Evolutionary conservation across 805 yeast species (phyloP).

Genomic region (Kregervanrija delftensis): DNA sequence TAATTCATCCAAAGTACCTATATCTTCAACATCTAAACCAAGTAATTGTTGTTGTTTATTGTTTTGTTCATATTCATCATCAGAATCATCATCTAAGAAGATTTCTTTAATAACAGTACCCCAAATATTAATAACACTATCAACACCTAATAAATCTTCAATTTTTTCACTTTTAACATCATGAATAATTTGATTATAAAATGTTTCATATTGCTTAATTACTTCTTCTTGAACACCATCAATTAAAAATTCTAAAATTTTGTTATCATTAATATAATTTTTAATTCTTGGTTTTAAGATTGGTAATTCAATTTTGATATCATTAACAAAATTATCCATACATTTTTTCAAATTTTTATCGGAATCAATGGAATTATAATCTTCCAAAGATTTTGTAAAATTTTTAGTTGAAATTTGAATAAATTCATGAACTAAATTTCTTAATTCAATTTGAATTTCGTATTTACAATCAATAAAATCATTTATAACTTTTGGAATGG

Average conservation of each 20-base stretch:
- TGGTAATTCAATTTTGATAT: constrained; percentile 49
- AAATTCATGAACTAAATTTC: constrained; percentile 62
- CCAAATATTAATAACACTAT: constrained; percentile 40
- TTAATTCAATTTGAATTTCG: constrained; percentile 68
- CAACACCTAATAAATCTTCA: constrained; percentile 56
- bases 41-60: constrained; percentile 1
- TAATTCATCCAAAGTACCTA: not conserved
- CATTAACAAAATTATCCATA: constrained; percentile 36
- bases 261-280: constrained; percentile 49
- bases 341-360: constrained; percentile 10
- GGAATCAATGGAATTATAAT: constrained; percentile 9
- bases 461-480: constrained; percentile 71
- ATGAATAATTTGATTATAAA: constrained; percentile 26
- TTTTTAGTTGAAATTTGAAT: constrained; percentile 49
- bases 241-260: constrained; percentile 43
- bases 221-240: constrained; percentile 64
- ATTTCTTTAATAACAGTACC: constrained; percentile 28
- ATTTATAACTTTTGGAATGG: constrained; percentile 73
- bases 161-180: constrained; percentile 25
- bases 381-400: constrained; percentile 41
- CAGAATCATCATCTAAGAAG: constrained; percentile 18
- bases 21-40: constrained; percentile 1
- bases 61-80: constrained; percentile 1
- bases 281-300: constrained; percentile 44
- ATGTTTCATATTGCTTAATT: constrained; percentile 49